Evolutionary conservation across 768 basidiomycete species (phyloP), one percentile per base, ranked within the genome.

Genomic region (Chalciporus piperatus): DNA sequence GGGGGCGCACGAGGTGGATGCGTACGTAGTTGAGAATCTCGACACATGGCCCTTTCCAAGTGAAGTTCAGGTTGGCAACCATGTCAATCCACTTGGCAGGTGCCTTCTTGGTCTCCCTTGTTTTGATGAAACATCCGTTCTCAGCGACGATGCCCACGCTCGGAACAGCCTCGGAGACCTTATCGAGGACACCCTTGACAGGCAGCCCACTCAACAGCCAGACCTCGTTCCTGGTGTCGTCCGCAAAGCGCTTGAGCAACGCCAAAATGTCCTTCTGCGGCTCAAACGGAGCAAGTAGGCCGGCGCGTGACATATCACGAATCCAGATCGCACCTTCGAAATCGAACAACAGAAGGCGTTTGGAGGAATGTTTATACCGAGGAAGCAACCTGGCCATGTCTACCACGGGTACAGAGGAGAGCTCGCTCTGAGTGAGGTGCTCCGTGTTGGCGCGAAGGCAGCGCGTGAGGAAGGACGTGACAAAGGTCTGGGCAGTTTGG

Each of bases 401-500:
- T 9, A 78, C 67, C 6, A 63, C 54, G 1, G 76, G 72, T 30
- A 78, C 76, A 41, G 64, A 48, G 6, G 56, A 67, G 6, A 65
- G 56, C 20, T 68, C 66, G 1, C 56, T 59, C 20, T 59, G 67
- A 6, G 54, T 58, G 19, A 73, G 71, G 55, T 89, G 88, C 54
- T 91, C 88, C 10, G 81, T 79, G 63, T 89, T 78, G 28, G 85
- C 82, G 42, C 89, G 85, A 23, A 90, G 62, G 59, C 82, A 84
- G 14, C 90, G 80, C 6, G 79, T 84, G 55, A 92, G 79, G 81
- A 92, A 92, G 4, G 83, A 79, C 3, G 77, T 87, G 38, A 86
- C 85, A 66, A 92, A 94, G 0, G 86, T 76, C 60, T 94, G 92
- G 0, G 92, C 90, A 0, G 87, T 92, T 64, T 94, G 92, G 0